Evolutionary conservation across 2,329 filamentous ascomycete genomes (phyloP).

Genomic region (Pseudogymnoascus sp.): DNA sequence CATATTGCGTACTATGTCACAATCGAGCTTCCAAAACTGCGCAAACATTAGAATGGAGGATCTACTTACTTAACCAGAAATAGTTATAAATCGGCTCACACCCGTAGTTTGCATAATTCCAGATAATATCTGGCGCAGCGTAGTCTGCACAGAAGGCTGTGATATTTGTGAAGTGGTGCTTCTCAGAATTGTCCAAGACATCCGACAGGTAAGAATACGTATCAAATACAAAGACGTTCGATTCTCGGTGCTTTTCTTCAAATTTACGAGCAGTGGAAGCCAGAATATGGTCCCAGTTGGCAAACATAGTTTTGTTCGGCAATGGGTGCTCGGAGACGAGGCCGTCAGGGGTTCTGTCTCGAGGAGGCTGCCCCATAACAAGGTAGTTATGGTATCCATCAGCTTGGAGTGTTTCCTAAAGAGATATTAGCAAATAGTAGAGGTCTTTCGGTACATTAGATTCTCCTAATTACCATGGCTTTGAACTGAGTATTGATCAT

Average conservation of each 20-base stretch:
- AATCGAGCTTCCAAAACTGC: neutral
- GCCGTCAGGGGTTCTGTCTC: slow-evolving; percentile 34
- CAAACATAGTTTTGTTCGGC: slow-evolving; percentile 40
- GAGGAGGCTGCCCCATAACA: slow-evolving; percentile 43
- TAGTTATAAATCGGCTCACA: slow-evolving; percentile 37
- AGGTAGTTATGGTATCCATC: slow-evolving; percentile 39
- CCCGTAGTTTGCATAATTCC: slow-evolving; percentile 36
- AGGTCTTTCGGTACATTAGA: neutral
- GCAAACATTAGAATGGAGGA: neutral
- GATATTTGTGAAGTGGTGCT: slow-evolving; percentile 38
- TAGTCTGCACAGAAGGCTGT: slow-evolving; percentile 38
- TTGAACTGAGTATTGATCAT: slow-evolving; percentile 35
- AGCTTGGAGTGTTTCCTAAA: slow-evolving; percentile 30
- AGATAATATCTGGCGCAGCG: slow-evolving; percentile 37
- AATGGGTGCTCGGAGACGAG: slow-evolving; percentile 29
- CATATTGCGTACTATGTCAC: neutral
- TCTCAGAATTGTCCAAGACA: slow-evolving; percentile 34
- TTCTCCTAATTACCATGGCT: slow-evolving; percentile 23
- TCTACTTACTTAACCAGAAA: slow-evolving; percentile 37
- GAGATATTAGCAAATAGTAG: neutral
- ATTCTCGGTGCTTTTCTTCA: slow-evolving; percentile 23
- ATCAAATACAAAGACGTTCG: slow-evolving; percentile 37
- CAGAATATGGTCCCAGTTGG: slow-evolving; percentile 37
- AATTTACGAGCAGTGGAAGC: slow-evolving; percentile 15
- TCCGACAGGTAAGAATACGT: slow-evolving; percentile 34